These are phyloP conservation scores for Globisporangium echinulatum DNA, from an alignment of 352 stramenopile genomes.

Conservation along the genomic window DNA sequence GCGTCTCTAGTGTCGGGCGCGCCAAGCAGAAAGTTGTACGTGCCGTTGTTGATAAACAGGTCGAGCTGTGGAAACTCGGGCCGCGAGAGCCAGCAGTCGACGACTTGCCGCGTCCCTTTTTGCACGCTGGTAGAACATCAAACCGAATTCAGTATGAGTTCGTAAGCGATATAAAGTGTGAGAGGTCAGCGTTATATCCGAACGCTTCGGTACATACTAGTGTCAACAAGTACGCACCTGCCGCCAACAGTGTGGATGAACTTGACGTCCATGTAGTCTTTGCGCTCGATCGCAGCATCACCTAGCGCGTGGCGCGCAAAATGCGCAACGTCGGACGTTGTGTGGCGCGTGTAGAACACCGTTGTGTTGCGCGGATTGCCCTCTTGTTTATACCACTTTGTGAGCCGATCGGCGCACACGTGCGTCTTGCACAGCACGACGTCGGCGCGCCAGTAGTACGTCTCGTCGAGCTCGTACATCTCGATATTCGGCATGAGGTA, in stretches of 20 bases:
- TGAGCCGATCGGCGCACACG: slow-evolving; percentile 30
- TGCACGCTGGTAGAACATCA: slow-evolving; percentile 16
- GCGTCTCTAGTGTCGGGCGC: slow-evolving; percentile 1
- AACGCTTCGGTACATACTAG: not conserved
- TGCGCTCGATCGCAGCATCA: not conserved
- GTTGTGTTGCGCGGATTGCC: slow-evolving; percentile 41
- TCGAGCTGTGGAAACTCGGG: slow-evolving; percentile 23
- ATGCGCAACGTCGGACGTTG: slow-evolving; percentile 34
- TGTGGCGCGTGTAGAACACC: slow-evolving; percentile 58
- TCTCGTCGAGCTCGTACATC: slow-evolving; percentile 40
- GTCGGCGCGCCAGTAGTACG: slow-evolving; percentile 33
- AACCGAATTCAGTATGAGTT: not conserved
- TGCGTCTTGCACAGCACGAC: slow-evolving; percentile 44
- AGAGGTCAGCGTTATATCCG: not conserved
- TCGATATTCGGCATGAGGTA: slow-evolving; percentile 54
- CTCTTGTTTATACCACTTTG: slow-evolving; percentile 46
- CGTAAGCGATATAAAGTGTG: not conserved
- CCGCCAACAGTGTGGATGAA: slow-evolving; percentile 30
- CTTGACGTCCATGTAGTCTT: slow-evolving; percentile 9
- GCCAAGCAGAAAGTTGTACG: too few species aligned
- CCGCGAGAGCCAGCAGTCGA: slow-evolving; percentile 28
- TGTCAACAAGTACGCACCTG: slow-evolving; percentile 3
- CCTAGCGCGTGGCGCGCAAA: slow-evolving; percentile 7
- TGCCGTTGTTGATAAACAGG: slow-evolving; percentile 10
- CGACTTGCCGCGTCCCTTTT: slow-evolving; percentile 24